A percentile compares a stretch with the other conserved stretches of the same genome.
phyloP scores from a whole-genome alignment of 2,329 filamentous ascomycete species.

The Trichoderma lentiforme region DNA sequence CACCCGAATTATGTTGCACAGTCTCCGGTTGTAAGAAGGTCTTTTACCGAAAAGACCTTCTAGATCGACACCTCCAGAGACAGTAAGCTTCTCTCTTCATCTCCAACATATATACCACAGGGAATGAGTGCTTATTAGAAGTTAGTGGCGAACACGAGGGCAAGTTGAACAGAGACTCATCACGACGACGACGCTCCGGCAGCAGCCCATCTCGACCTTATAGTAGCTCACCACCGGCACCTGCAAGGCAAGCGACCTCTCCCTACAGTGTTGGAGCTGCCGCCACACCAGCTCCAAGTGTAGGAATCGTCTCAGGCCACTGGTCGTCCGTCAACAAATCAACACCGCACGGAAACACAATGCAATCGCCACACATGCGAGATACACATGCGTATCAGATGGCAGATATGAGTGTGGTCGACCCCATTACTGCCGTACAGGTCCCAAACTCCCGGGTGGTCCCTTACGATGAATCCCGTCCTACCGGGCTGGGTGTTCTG shows the following conservation, averaged over 20 bases:
- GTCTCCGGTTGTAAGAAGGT: slow-evolving; percentile 53
- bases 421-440: slow-evolving; percentile 21
- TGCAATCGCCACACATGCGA: slow-evolving; percentile 19
- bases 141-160: slow-evolving; percentile 26
- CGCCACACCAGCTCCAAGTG: slow-evolving; percentile 16
- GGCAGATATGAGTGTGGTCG: slow-evolving; percentile 22
- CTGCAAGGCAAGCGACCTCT: slow-evolving; percentile 23
- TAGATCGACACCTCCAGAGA: slow-evolving; percentile 52
- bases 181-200: slow-evolving; percentile 20
- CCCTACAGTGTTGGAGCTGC: slow-evolving; percentile 11
- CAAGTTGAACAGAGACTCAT: slow-evolving; percentile 4
- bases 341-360: slow-evolving; percentile 19
- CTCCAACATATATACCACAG: neutral
- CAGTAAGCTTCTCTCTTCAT: slow-evolving; percentile 31
- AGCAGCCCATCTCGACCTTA: slow-evolving; percentile 22
- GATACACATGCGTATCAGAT: slow-evolving; percentile 24
- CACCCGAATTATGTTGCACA: slow-evolving; percentile 49
- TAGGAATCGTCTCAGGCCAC: slow-evolving; percentile 20
- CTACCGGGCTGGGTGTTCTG: slow-evolving; percentile 24
- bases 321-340: slow-evolving; percentile 26
- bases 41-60: slow-evolving; percentile 58
- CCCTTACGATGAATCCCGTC: slow-evolving; percentile 26
- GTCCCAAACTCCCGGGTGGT: slow-evolving; percentile 20
- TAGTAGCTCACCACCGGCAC: slow-evolving; percentile 18
- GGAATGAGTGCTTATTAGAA: neutral